Conservation (phyloP, 2,329 filamentous ascomycete genomes). For the Penicillium sumatraense region DNA sequence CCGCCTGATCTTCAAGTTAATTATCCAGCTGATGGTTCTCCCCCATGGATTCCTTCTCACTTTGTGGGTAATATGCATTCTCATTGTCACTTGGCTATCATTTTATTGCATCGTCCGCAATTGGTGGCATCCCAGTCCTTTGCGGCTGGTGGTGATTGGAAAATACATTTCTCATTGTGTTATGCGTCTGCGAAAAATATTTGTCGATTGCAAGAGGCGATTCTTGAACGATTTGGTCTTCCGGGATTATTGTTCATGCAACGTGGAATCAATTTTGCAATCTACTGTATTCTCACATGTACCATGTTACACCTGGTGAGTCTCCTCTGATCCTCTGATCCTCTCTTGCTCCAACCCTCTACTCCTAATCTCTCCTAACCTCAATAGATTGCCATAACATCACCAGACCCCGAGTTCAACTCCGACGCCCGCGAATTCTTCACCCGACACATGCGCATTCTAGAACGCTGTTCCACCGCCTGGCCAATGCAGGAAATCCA, state of each 20-base stretch:
- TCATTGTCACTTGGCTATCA: constrained; percentile 83
- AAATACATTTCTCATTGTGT: constrained; percentile 82
- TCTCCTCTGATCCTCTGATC: constrained; percentile 25
- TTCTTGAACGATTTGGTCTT: constrained; percentile 76
- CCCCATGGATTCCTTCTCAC: constrained; percentile 83
- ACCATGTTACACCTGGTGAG: constrained; percentile 91
- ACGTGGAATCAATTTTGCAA: constrained; percentile 89
- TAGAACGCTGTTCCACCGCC: constrained; percentile 80
- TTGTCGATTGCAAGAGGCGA: constrained; percentile 83
- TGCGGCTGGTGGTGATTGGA: constrained; percentile 75
- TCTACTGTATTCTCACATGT: constrained; percentile 90
- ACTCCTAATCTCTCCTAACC: constrained; percentile 12
- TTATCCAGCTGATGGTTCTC: constrained; percentile 76
- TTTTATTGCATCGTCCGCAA: constrained; percentile 87
- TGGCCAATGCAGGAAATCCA: constrained; percentile 92
- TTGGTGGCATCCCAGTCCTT: constrained; percentile 77
- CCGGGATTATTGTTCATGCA: constrained; percentile 88
- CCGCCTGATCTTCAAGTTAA: constrained; percentile 77
- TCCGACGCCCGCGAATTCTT: constrained; percentile 86
- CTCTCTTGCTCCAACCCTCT: not conserved
- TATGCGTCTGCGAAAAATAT: constrained; percentile 83
- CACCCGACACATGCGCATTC: constrained; percentile 87
- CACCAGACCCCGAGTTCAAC: constrained; percentile 87
- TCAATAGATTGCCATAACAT: constrained; percentile 84
- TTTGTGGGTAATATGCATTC: constrained; percentile 88